A percentile compares a stretch with the other conserved stretches of the same genome.
Conservation (phyloP, 1,284 basidiomycete genomes). For the Leccinum solheimii region DNA sequence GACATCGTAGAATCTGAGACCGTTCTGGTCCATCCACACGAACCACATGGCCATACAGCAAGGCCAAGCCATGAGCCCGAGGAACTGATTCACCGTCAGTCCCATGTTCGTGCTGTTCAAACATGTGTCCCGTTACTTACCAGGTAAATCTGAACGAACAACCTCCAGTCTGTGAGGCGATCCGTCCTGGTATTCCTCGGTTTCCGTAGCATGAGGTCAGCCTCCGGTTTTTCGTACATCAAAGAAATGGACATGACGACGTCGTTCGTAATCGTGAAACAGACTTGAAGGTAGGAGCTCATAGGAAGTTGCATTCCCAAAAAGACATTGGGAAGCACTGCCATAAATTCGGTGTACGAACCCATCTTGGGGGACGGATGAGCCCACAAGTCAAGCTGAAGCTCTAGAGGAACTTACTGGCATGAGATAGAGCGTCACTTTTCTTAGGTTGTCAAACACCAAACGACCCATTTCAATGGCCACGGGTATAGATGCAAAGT, state of each 20-base stretch:
- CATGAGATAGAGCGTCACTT: constrained; percentile 43
- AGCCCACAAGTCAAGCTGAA: background rate
- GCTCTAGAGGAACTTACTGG: constrained; percentile 27
- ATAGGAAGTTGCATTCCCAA: constrained; percentile 43
- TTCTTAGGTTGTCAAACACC: constrained; percentile 61
- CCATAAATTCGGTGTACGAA: constrained; percentile 37
- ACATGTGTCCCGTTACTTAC: constrained; percentile 1
- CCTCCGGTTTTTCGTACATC: constrained; percentile 41
- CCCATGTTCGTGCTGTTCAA: background rate
- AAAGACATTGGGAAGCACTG: constrained; percentile 38
- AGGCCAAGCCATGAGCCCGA: constrained; percentile 48
- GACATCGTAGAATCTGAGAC: constrained; percentile 39
- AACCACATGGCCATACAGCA: constrained; percentile 45
- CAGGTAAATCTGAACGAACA: constrained; percentile 36
- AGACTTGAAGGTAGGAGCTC: constrained; percentile 44
- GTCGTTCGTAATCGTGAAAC: constrained; percentile 39
- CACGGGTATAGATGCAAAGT: constrained; percentile 39
- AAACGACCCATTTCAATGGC: constrained; percentile 51
- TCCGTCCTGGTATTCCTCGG: constrained; percentile 66
- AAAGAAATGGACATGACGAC: constrained; percentile 39
- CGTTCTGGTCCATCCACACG: constrained; percentile 37
- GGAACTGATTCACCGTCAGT: constrained; percentile 34
- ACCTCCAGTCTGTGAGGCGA: constrained; percentile 42
- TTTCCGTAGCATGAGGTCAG: constrained; percentile 55
- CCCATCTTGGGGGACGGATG: background rate